Base-by-base conservation (phyloP, 768 basidiomycete genomes). In the Macrolepiota fuliginosa region DNA sequence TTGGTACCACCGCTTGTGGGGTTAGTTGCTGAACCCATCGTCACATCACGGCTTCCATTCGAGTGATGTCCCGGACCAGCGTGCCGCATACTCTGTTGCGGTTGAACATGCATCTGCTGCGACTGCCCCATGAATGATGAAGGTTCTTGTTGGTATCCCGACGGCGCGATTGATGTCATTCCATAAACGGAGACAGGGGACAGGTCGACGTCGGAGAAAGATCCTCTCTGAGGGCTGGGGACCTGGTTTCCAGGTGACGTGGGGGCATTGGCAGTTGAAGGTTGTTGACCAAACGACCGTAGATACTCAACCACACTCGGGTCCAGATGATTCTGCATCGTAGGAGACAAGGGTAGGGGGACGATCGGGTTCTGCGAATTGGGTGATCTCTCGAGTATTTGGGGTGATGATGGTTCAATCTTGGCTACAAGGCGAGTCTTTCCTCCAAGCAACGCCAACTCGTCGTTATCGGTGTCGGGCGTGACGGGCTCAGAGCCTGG, bases 321-420 rank as follows among this genome's bases (percentile, higher is more conserved):
- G 63, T 90, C 83, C 19, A 88, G 77, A 22, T 79, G 77, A 25
- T 81, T 76, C 56, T 79, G 80, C 53, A 77, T 71, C 13, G 79
- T 78, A 3, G 82, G 76, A 19, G 82, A 79, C 42, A 91, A 69
- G 2, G 89, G 88, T 4, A 91, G 74, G 17, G 90, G 90, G 9
- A 91, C 86, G 25, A 91, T 80, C 1, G 90, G 90, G 65, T 90
- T 87, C 51, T 79, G 81, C 10, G 89, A 85, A n/a, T 77, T 83
- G 7, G 90, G 90, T 7, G 90, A 91, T 45, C 85, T 81, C 24
- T 90, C 85, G 52, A 83, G 66, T 27, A 87, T 70, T 37, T 77
- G 75, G 1, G 83, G 83, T 15, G 86, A 85, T 39, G 78, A 70
- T 0, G 83, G 81, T 62, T 88, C 85, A 63, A 79, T 86, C 77